Evolutionary conservation across 495 filamentous ascomycete genomes (phyloP), one percentile per base, ranked within the genome.

Genomic region (Paragyromitra xinjiangensis): DNA sequence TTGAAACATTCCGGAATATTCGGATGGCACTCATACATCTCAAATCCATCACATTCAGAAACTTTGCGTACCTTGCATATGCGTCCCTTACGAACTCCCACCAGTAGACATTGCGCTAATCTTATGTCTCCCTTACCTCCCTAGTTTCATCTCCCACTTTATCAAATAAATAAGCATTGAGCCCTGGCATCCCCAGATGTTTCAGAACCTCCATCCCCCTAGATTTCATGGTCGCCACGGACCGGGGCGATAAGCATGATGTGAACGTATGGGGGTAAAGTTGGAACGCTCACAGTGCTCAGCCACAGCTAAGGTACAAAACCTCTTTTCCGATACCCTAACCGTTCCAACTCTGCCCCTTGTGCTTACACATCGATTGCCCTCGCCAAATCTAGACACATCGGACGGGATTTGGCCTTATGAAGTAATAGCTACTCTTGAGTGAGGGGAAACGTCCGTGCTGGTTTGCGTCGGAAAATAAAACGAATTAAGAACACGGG

Each of bases 1-100:
- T 29, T 48, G 64, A 39, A 67, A 26, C 3, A 29, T 55, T 68
- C 66, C 6, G 56, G 66, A 68, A 68, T 8, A 55, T 56, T 56
- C 29, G 53, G 12, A 8, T 12, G 44, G 29, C 48, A 58, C 11
- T n/a, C 1, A 65, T 7, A 8, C 9, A 22, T 19, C n/a, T 11
- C 34, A 14, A 42, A 42, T 63, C 7, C 24, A 2, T 16, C 16
- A 29, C 45, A 56, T 8, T 29, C 5, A 34, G 29, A 42, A 24
- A 59, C 12, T 56, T 26, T 56, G 66, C 11, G 66, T 69, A 58
- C 66, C 66, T 69, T 69, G 19, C 66, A 69, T 40, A 3, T 14
- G n/a, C 22, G 26, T 65, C 44, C 63, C 19, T 48, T 19, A 44
- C 14, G n/a, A 51, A 56, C 22, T 19, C 24, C 29, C 2, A 12